These are phyloP conservation scores for Angophora floribunda DNA, from an alignment of 345 rosid genomes.

Conservation along the genomic window DNA sequence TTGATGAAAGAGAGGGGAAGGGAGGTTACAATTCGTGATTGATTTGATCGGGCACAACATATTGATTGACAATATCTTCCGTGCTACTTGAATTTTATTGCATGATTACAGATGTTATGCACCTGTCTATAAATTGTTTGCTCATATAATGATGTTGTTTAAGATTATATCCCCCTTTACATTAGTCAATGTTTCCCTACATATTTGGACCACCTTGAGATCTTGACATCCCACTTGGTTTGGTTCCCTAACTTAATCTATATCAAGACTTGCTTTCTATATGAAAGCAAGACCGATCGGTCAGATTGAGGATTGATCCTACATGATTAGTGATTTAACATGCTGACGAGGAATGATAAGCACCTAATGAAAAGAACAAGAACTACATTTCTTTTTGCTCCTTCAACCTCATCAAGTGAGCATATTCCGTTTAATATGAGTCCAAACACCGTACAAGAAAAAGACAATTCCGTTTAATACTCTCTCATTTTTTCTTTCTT, in stretches of 20 bases:
- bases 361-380: background rate
- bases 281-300: background rate
- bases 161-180: background rate
- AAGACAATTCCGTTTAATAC: background rate
- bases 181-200: background rate
- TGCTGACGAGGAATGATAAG: background rate
- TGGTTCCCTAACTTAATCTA: background rate
- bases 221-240: background rate
- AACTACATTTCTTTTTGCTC: background rate
- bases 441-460: background rate
- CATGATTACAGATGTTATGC: background rate
- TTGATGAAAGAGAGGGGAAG: background rate
- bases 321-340: background rate
- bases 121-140: background rate
- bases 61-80: background rate
- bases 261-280: background rate
- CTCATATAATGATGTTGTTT: background rate
- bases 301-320: background rate
- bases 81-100: background rate
- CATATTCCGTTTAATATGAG: background rate
- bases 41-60: background rate
- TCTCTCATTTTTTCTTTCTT: no score
- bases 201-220: background rate
- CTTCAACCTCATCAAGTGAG: background rate
- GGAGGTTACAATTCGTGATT: background rate